phyloP scores from a whole-genome alignment of 2,329 filamentous ascomycete genomes.

The Diplocarpon mali region DNA sequence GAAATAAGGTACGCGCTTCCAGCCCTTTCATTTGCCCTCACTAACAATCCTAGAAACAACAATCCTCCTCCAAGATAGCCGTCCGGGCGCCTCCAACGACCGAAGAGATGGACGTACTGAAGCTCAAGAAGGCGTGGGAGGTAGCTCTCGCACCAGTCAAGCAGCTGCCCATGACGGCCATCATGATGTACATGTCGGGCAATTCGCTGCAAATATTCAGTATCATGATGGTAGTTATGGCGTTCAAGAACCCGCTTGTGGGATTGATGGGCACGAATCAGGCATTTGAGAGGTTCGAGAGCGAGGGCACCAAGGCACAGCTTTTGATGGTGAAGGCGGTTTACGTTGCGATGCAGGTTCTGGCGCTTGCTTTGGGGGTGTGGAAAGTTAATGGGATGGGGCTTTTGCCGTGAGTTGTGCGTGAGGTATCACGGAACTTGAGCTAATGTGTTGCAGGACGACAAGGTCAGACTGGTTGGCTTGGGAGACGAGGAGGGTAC shows the following conservation, averaged over 20 bases:
- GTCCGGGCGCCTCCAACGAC: conserved; percentile 57
- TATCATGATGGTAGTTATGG: conserved; percentile 99
- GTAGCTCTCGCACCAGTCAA: conserved; percentile 89
- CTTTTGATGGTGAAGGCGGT: conserved; percentile 76
- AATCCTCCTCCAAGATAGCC: conserved; percentile 29
- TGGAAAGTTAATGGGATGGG: conserved; percentile 99
- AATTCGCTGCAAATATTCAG: conserved; percentile 98
- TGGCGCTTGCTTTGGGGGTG: conserved; percentile 73
- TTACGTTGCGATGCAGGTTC: conserved; percentile 77
- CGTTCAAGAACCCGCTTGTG: conserved; percentile 91
- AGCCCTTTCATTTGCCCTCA: not conserved
- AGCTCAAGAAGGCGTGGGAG: conserved; percentile 98
- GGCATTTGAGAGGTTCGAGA: conserved; percentile 87
- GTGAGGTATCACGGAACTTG: not conserved
- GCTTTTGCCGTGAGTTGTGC: conserved; percentile 63
- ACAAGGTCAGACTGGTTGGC: conserved; percentile 96
- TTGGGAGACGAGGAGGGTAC: conserved; percentile 53
- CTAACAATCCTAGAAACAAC: conserved; percentile 29
- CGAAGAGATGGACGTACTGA: conserved; percentile 87
- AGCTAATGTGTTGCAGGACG: conserved; percentile 46
- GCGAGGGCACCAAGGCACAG: conserved; percentile 60
- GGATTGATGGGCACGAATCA: conserved; percentile 73
- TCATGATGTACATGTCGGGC: conserved; percentile 99
- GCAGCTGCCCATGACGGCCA: conserved; percentile 90
- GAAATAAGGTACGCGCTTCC: conserved; percentile 42